Evolutionary conservation across 2,329 filamentous ascomycete species (phyloP).

Genomic region (Colletotrichum sp.): DNA sequence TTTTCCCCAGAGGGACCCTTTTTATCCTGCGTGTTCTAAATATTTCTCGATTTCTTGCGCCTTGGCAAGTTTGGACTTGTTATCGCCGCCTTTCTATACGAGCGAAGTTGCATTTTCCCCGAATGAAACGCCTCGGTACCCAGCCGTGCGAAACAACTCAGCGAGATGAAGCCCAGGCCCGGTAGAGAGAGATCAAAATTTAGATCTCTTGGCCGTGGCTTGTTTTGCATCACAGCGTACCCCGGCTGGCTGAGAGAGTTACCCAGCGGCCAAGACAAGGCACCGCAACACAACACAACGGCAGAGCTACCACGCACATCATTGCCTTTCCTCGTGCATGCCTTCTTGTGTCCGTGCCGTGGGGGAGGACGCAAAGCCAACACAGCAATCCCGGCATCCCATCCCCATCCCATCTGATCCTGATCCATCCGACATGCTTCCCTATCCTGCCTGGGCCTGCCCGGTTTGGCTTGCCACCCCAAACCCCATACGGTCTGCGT

Average conservation of each 20-base stretch:
- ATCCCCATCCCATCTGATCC: background rate
- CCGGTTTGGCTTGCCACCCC: background rate
- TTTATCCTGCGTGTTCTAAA: background rate
- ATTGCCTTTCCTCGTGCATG: background rate
- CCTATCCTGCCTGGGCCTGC: background rate
- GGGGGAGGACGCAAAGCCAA: background rate
- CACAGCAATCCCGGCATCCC: background rate
- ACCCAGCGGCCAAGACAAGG: background rate
- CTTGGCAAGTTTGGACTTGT: slow-evolving; percentile 9
- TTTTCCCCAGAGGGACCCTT: background rate
- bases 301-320: background rate
- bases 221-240: background rate
- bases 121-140: slow-evolving; percentile 17
- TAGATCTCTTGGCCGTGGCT: slow-evolving; percentile 13
- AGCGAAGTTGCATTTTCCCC: slow-evolving; percentile 4
- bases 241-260: background rate
- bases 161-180: background rate
- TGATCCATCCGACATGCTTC: background rate
- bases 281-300: background rate
- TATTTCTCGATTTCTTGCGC: background rate
- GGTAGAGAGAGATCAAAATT: slow-evolving; percentile 3
- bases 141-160: slow-evolving; percentile 8
- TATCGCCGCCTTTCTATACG: background rate
- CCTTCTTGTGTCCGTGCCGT: background rate
- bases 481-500: background rate